Base-by-base conservation (phyloP, 257 asterid genomes). In the Salvia splendens region DNA sequence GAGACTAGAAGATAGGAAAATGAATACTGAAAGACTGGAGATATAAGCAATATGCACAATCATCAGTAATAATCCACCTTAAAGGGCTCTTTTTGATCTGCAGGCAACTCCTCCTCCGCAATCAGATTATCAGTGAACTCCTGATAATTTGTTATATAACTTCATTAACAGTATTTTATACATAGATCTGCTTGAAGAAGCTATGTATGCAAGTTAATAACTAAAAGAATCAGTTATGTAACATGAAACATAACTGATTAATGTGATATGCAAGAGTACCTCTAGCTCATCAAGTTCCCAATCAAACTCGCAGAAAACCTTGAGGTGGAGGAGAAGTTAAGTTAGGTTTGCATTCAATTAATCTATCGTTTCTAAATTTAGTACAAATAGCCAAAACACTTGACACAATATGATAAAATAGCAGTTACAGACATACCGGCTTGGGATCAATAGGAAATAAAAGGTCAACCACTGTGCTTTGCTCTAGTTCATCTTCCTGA, bases 271-370 rank as follows among this genome's bases (percentile, higher is more conserved):
- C 11, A 61, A 71, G 75, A 76, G 67, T 84, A 93, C 97, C 95
- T 88, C 92, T 62, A 86, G 76, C 61, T 91, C 96, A 67, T 76
- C 76, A 61, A 93, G 51, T 54, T 91, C 96, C 99, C 99, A 93
- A 73, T 93, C 99, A 74, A 81, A 93, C 80, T 83, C 93, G 36
- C 95, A 82, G 74, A 90, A 80, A 69, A 84, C 83, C 99, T 93
- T 95, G 50, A 77, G 70, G 67, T 58, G 68, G 8, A 69, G 67
- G 33, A 51, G 48, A 57, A 48, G 17, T 20, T 24, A 57, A 48
- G 17, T 33, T 59, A 83, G 72, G 33, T 42, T 24, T 38, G 63
- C 54, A 49, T n/a, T 24, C 38, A 51, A 9, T 17, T 35, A 4
- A 15, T 40, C 63, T 8, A 48, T 24, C n/a, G 14, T 4, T 7